phyloP scores from a whole-genome alignment of 1,139 yeast genomes.

The Hanseniaspora gamundiae region DNA sequence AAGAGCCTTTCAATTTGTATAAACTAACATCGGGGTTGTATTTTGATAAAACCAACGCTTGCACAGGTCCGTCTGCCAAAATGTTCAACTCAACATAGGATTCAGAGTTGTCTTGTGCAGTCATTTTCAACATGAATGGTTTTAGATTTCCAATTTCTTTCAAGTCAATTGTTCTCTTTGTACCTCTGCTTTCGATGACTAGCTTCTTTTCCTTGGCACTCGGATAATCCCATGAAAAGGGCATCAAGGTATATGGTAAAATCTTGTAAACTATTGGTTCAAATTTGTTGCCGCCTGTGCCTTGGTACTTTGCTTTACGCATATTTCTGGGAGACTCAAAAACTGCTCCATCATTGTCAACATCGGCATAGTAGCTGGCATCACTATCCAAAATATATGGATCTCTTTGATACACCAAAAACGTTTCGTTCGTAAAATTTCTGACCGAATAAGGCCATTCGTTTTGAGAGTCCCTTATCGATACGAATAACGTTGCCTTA shows the following conservation, averaged over 20 bases:
- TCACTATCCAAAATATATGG: constrained; percentile 42
- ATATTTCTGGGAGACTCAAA: constrained; percentile 20
- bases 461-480: constrained; percentile 57
- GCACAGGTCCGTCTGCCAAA: constrained; percentile 93
- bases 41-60: constrained; percentile 70
- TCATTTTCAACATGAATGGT: constrained; percentile 59
- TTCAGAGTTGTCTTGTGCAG: constrained; percentile 33
- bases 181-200: constrained; percentile 56
- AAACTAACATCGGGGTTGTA: constrained; percentile 70
- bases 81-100: constrained; percentile 73
- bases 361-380: constrained; percentile 4
- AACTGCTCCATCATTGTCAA: neutral
- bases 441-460: constrained; percentile 91
- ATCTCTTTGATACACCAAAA: constrained; percentile 74
- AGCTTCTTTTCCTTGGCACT: constrained; percentile 79
- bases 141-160: constrained; percentile 87
- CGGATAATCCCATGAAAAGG: constrained; percentile 96
- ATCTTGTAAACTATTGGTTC: constrained; percentile 40
- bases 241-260: constrained; percentile 85
- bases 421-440: constrained; percentile 77
- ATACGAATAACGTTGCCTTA: constrained; percentile 68
- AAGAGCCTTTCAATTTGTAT: constrained; percentile 35
- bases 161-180: constrained; percentile 68
- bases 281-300: constrained; percentile 29
- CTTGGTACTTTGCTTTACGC: constrained; percentile 8